Percentiles rank a stretch among this genome's conserved stretches.
phyloP scores from a whole-genome alignment of 2,329 filamentous ascomycete genomes.

The Hypoxylon sp. region DNA sequence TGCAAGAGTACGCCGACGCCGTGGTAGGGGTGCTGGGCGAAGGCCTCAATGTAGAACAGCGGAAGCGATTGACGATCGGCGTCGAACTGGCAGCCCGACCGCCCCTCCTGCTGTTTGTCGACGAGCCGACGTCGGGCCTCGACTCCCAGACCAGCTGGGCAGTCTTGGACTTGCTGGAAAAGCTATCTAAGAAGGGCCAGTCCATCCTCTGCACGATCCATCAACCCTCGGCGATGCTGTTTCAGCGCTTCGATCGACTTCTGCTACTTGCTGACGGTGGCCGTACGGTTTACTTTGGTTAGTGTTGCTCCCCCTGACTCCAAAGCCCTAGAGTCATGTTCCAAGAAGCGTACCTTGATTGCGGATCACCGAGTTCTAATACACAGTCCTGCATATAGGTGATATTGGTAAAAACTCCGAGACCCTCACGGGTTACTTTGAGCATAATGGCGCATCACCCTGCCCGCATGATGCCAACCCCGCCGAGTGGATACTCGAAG shows the following conservation, averaged over 20 bases:
- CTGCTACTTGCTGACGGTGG: constrained; percentile 77
- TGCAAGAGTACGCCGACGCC: constrained; percentile 85
- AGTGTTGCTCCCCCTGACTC: too few relatives aligned
- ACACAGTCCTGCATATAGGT: too few relatives aligned
- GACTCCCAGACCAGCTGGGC: constrained; percentile 87
- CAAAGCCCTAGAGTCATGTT: too few relatives aligned
- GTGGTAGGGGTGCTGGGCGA: constrained; percentile 89
- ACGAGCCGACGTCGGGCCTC: constrained; percentile 90
- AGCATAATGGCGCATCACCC: constrained; percentile 67
- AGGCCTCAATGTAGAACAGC: constrained; percentile 72
- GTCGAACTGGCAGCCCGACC: constrained; percentile 92
- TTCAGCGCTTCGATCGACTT: constrained; percentile 83
- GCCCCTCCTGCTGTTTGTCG: constrained; percentile 78
- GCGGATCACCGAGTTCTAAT: too few relatives aligned
- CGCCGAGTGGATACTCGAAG: constrained; percentile 77
- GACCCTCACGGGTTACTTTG: constrained; percentile 74
- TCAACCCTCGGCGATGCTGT: constrained; percentile 90
- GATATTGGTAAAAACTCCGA: constrained; percentile 73
- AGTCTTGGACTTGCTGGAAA: constrained; percentile 83
- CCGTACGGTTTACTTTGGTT: constrained; percentile 78
- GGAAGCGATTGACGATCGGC: constrained; percentile 82
- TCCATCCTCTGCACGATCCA: constrained; percentile 93
- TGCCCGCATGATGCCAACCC: constrained; percentile 75
- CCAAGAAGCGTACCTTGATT: too few relatives aligned
- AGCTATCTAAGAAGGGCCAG: constrained; percentile 82